Percentiles rank a stretch among this genome's conserved stretches.
Evolutionary conservation across 257 asterid genomes (phyloP).

Genomic region (Handroanthus guayacan): DNA sequence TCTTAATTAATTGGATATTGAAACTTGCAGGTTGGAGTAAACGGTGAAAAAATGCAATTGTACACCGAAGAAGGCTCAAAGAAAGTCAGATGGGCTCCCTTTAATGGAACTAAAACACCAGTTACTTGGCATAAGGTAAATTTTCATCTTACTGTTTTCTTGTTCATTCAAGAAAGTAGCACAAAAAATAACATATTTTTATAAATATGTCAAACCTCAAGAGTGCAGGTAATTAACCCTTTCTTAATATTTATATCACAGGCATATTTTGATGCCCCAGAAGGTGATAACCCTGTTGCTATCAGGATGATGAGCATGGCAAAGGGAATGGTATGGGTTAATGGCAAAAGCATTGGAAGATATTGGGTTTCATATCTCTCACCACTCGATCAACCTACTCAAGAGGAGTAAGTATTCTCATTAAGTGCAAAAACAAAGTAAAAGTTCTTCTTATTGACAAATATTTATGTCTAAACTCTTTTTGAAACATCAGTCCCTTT

Average conservation of each 20-base stretch:
- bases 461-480: no score
- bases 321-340: constrained; percentile 79
- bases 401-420: constrained; percentile 57
- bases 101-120: constrained; percentile 36
- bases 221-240: no score
- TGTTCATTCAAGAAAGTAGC: no score
- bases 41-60: constrained; percentile 54
- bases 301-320: constrained; percentile 58
- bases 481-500: no score
- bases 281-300: constrained; percentile 65
- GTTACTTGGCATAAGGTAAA: constrained; percentile 80
- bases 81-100: constrained; percentile 54
- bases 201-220: no score
- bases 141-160: no score
- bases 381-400: constrained; percentile 63
- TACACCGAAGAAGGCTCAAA: constrained; percentile 60
- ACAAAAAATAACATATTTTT: no score
- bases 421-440: no score
- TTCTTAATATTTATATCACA: constrained; percentile 7
- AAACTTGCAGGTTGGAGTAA: constrained; percentile 54
- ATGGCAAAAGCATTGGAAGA: constrained; percentile 72
- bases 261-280: constrained; percentile 73
- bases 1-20: not conserved
- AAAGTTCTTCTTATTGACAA: no score
- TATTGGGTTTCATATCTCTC: constrained; percentile 72